Evolutionary conservation across 768 basidiomycete genomes (phyloP), one percentile per base, ranked within the genome.

Genomic region (Trametes meyenii): DNA sequence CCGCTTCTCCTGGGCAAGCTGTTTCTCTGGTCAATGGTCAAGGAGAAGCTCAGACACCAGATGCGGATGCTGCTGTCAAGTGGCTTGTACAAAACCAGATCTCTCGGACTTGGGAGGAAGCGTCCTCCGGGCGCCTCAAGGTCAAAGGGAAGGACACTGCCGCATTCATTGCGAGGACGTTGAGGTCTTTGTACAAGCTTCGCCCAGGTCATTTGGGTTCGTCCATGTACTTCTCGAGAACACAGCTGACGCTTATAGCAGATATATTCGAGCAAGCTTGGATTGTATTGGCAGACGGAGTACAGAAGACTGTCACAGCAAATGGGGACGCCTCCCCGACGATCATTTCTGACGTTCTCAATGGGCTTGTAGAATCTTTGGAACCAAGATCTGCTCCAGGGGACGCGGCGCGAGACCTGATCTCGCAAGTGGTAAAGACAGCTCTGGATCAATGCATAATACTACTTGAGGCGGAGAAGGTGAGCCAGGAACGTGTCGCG

Each of bases 211-310:
- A 42, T 66, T 60, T 14, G 3, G 24, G 5, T 3, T 6, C 29
- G 11, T 49, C 26, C 7, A 8, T 13, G 2, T 16, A 14, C 26
- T 33, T 33, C 26, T 17, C 8, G 5, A 26, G 5, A 8, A 29
- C 26, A 13, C 23, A 51, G 24, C 39, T 51, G 12, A 29, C n/a
- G 17, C 36, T 8, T 40, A 12, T 19, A 55, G 38, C 40, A 81
- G 83, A 72, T 35, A 67, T 89, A n/a, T 83, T 84, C 60, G 69
- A 76, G 11, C 71, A 72, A 1, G 82, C 80, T 2, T 88, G 87
- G 81, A 73, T 71, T 3, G 69, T 75, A 0, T 66, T 90, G 5
- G 63, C 72, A 0, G 57, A 60, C 4, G 68, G 67, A 6, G 69
- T 82, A 23, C 71, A 70, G 45, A 55, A 38, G 5, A 48, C 61